Percentiles rank a stretch among this genome's conserved stretches.
These are phyloP conservation scores for Neurospora tetraspora DNA, from an alignment of 495 filamentous ascomycete genomes.

Conservation along the genomic window DNA sequence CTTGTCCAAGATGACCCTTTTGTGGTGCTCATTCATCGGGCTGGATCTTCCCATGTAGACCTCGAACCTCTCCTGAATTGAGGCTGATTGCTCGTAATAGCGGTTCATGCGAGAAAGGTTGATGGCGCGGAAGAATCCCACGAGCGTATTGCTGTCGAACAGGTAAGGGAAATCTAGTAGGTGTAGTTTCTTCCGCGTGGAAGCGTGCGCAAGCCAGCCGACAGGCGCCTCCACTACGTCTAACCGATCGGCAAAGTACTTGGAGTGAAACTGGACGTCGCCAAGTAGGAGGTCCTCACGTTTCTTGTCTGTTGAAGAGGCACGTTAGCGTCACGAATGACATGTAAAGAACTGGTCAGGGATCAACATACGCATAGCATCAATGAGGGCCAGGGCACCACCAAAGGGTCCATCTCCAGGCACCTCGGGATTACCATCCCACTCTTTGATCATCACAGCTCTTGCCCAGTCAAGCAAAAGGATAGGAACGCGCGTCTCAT, in stretches of 20 bases:
- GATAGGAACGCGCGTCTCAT: constrained; percentile 43
- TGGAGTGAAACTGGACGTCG: constrained; percentile 60
- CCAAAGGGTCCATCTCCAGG: constrained; percentile 55
- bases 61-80: constrained; percentile 48
- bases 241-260: constrained; percentile 66
- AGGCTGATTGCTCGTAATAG: constrained; percentile 59
- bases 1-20: constrained; percentile 44
- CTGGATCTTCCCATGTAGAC: constrained; percentile 45
- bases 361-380: constrained; percentile 53
- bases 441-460: constrained; percentile 62
- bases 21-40: constrained; percentile 30
- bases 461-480: constrained; percentile 70
- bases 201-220: constrained; percentile 53
- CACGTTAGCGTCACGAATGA: constrained; percentile 3
- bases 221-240: constrained; percentile 68
- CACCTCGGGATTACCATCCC: constrained; percentile 65
- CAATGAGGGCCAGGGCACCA: constrained; percentile 63
- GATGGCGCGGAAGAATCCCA: constrained; percentile 81
- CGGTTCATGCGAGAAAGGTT: constrained; percentile 77
- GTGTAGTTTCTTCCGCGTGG: constrained; percentile 57
- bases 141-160: constrained; percentile 59
- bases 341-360: background rate
- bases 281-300: constrained; percentile 52
- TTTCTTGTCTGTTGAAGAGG: constrained; percentile 39
- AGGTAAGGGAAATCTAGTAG: constrained; percentile 74